Evolutionary conservation across 768 basidiomycete genomes (phyloP).

Genomic region (Phanerochaete sordida): DNA sequence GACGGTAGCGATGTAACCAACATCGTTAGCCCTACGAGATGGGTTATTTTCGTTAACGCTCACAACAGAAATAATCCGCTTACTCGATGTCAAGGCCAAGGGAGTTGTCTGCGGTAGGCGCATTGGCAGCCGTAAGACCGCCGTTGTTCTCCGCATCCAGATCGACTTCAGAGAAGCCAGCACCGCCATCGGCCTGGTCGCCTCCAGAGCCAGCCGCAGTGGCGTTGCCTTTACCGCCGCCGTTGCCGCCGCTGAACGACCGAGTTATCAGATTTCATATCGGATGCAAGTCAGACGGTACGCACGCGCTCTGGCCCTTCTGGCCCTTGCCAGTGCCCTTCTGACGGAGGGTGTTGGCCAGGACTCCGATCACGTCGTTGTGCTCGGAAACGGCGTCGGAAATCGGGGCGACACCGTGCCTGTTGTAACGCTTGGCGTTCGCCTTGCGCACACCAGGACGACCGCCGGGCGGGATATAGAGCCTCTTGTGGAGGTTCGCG

Average conservation of each 20-base stretch:
- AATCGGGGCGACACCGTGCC: constrained; percentile 2
- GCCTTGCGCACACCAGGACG: constrained; percentile 19
- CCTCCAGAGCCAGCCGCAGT: constrained; percentile 15
- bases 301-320: not conserved
- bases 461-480: constrained; percentile 33
- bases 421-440: constrained; percentile 16
- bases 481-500: constrained; percentile 39
- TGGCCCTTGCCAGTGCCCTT: constrained; percentile 10
- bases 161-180: constrained; percentile 34
- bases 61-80: constrained; percentile 26
- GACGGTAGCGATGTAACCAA: constrained; percentile 45
- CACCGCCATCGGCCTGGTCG: not conserved
- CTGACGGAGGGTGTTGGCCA: constrained; percentile 7
- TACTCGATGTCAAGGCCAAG: constrained; percentile 72
- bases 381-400: not conserved
- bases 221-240: not conserved
- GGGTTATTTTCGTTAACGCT: constrained; percentile 5
- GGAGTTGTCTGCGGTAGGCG: constrained; percentile 45
- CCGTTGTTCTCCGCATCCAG: constrained; percentile 32
- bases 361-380: not conserved
- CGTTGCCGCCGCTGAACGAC: not conserved
- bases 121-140: constrained; percentile 39
- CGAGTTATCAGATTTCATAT: not conserved
- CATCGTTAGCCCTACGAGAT: constrained; percentile 40
- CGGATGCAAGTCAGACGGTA: not conserved